These are phyloP conservation scores for Lentinus polychrous DNA, from an alignment of 1,284 basidiomycete species.

Conservation along the genomic window DNA sequence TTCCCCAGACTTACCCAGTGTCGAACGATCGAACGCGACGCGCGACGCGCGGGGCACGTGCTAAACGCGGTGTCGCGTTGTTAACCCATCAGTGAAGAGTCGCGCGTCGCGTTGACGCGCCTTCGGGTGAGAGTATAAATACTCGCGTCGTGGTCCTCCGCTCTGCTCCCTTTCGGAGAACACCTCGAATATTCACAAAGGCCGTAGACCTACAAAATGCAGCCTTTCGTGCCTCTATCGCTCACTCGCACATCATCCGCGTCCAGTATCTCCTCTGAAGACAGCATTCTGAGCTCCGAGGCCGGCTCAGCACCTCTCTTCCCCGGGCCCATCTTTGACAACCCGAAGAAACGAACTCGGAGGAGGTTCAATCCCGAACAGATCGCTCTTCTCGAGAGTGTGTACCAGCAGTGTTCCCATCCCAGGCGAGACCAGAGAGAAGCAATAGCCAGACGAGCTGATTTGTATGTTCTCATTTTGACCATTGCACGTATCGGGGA, in stretches of 20 bases:
- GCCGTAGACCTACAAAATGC: background rate
- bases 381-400: conserved; percentile 64
- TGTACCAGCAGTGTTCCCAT: conserved; percentile 63
- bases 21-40: too few species aligned
- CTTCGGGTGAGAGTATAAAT: background rate
- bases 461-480: conserved; percentile 43
- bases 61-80: conserved; percentile 1
- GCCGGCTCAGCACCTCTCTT: conserved; percentile 11
- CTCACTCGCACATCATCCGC: conserved; percentile 24
- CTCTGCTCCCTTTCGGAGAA: conserved; percentile 2
- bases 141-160: background rate
- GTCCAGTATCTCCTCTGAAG: conserved; percentile 21
- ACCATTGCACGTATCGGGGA: conserved; percentile 11
- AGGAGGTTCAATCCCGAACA: conserved; percentile 64
- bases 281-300: conserved; percentile 9
- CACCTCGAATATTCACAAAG: background rate
- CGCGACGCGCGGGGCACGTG: conserved; percentile 4
- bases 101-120: conserved; percentile 2
- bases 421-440: conserved; percentile 69
- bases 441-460: conserved; percentile 46
- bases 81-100: conserved; percentile 5
- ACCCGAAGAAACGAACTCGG: conserved; percentile 42
- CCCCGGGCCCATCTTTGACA: conserved; percentile 10
- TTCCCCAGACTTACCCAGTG: too few species aligned
- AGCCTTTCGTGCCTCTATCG: conserved; percentile 8